phyloP scores from a whole-genome alignment of 495 filamentous ascomycete genomes.

The Aspergillus panamensis region DNA sequence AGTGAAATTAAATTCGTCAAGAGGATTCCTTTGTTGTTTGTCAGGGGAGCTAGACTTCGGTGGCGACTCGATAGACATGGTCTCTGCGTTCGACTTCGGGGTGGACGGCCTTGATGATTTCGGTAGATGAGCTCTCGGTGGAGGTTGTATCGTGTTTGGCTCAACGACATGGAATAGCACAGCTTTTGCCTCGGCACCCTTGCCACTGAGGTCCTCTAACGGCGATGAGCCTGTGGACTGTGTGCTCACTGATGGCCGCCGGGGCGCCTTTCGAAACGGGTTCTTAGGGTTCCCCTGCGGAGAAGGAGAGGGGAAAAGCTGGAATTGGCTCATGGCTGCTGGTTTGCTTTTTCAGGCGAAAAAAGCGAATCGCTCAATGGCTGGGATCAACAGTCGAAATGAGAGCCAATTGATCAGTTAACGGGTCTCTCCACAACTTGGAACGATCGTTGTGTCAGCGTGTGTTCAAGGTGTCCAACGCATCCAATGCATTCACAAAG shows the following conservation, averaged over 20 bases:
- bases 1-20: constrained; percentile 43
- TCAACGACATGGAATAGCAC: constrained; percentile 41
- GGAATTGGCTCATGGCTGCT: constrained; percentile 43
- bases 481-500: constrained; percentile 5
- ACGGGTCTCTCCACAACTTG: background rate
- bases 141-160: constrained; percentile 30
- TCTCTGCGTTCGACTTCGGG: constrained; percentile 15
- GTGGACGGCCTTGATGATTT: constrained; percentile 21
- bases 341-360: background rate
- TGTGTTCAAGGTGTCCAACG: background rate
- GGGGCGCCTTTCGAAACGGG: constrained; percentile 33
- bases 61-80: constrained; percentile 23
- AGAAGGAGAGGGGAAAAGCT: constrained; percentile 53
- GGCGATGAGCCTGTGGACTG: constrained; percentile 34
- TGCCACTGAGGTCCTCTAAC: constrained; percentile 34
- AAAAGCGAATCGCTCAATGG: constrained; percentile 1
- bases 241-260: constrained; percentile 26
- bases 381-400: background rate
- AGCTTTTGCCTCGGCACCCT: constrained; percentile 34
- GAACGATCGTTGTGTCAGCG: background rate
- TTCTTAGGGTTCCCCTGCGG: constrained; percentile 38
- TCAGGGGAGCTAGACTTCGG: constrained; percentile 26
- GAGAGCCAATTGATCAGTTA: background rate
- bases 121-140: constrained; percentile 21
- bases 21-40: constrained; percentile 27